Evolutionary conservation across 2,329 filamentous ascomycete species (phyloP).

Genomic region (Fusarium sp.): DNA sequence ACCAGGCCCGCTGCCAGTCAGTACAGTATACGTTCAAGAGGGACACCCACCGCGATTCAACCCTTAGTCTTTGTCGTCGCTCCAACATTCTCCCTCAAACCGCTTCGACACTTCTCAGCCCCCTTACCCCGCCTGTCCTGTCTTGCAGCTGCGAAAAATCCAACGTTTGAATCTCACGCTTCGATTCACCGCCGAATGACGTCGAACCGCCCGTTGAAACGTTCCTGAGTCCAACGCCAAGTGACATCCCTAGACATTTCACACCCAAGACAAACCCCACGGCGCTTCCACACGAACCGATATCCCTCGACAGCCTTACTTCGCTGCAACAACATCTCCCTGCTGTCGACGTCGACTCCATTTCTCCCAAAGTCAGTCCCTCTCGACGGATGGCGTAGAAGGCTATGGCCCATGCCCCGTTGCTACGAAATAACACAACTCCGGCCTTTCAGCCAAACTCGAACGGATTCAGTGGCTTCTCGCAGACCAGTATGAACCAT

Average conservation of each 20-base stretch:
- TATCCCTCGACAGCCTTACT: constrained; percentile 31
- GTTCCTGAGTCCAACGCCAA: constrained; percentile 40
- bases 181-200: constrained; percentile 47
- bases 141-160: constrained; percentile 20
- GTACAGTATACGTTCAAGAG: constrained; percentile 16
- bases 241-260: constrained; percentile 33
- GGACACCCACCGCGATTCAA: constrained; percentile 9
- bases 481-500: constrained; percentile 63
- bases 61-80: constrained; percentile 13
- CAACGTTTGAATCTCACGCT: constrained; percentile 21
- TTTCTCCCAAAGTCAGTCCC: constrained; percentile 6
- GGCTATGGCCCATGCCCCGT: constrained; percentile 70
- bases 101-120: constrained; percentile 16
- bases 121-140: constrained; percentile 38
- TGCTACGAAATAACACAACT: constrained; percentile 70
- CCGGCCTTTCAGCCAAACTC: constrained; percentile 65
- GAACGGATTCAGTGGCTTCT: constrained; percentile 60
- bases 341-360: constrained; percentile 19
- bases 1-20: constrained; percentile 23
- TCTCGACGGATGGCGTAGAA: constrained; percentile 57
- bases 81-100: constrained; percentile 14
- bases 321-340: constrained; percentile 20
- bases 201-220: constrained; percentile 40
- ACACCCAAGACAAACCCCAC: constrained; percentile 16
- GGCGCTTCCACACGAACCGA: constrained; percentile 22